A percentile compares a stretch with the other conserved stretches of the same genome.
Evolutionary conservation across 2,329 filamentous ascomycete species (phyloP).

Genomic region (Cyphellophora attinorum): DNA sequence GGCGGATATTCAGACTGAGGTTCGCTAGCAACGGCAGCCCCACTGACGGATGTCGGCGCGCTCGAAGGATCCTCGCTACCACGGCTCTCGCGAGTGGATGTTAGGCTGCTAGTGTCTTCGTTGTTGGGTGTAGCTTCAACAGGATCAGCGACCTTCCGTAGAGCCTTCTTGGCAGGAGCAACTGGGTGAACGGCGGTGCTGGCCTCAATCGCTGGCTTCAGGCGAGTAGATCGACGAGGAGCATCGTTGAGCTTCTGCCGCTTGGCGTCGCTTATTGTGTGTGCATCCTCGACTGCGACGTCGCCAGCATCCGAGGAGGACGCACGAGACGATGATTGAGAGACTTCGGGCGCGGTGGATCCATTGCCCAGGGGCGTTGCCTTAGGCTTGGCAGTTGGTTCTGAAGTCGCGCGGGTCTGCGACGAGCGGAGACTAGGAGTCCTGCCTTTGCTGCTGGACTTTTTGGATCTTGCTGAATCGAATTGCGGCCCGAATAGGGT

Average conservation of each 20-base stretch:
- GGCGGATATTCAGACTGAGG: too few species aligned
- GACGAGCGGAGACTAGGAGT: background rate
- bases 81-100: background rate
- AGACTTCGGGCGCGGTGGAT: background rate
- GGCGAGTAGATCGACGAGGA: background rate
- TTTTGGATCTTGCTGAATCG: background rate
- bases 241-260: conserved; percentile 1
- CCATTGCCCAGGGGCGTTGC: too few species aligned
- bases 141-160: background rate
- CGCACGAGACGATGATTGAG: background rate
- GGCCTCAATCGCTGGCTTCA: background rate
- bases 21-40: too few species aligned
- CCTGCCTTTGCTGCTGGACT: background rate
- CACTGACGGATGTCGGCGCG: background rate
- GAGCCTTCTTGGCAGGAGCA: background rate
- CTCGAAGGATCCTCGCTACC: background rate
- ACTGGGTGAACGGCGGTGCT: background rate
- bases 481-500: background rate
- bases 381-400: background rate
- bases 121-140: background rate
- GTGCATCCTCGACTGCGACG: background rate
- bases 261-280: conserved; percentile 1
- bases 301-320: background rate
- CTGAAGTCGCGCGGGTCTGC: background rate
- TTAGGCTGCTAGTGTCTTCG: background rate